phyloP scores from a whole-genome alignment of 2,329 filamentous ascomycete genomes.

The Zymoseptoria brevis region DNA sequence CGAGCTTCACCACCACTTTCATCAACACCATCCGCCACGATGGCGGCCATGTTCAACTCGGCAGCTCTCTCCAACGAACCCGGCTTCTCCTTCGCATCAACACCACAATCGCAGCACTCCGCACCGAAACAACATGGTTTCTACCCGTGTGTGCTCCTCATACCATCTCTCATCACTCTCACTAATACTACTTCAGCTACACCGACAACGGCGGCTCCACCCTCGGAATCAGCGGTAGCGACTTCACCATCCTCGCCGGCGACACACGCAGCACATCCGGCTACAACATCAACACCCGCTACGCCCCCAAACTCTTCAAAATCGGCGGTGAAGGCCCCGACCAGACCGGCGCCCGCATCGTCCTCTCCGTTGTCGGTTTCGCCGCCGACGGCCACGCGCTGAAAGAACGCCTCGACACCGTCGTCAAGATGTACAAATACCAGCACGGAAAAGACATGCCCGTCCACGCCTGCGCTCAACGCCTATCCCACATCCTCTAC shows the following conservation, averaged over 20 bases:
- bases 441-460: slow-evolving; percentile 95
- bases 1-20: neutral
- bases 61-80: slow-evolving; percentile 45
- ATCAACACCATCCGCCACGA: slow-evolving; percentile 27
- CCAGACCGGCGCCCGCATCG: slow-evolving; percentile 75
- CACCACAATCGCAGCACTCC: slow-evolving; percentile 34
- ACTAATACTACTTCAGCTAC: slow-evolving; percentile 52
- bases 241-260: slow-evolving; percentile 94
- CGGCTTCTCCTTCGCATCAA: slow-evolving; percentile 53
- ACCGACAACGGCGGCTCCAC: slow-evolving; percentile 97
- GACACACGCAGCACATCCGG: slow-evolving; percentile 93
- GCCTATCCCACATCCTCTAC: slow-evolving; percentile 91
- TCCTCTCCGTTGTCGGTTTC: slow-evolving; percentile 91
- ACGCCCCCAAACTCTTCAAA: slow-evolving; percentile 91
- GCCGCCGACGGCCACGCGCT: slow-evolving; percentile 89
- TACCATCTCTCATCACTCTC: neutral
- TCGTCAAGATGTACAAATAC: slow-evolving; percentile 99
- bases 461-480: slow-evolving; percentile 88
- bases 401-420: slow-evolving; percentile 84
- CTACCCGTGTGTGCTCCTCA: slow-evolving; percentile 64
- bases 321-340: slow-evolving; percentile 85
- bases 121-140: slow-evolving; percentile 66
- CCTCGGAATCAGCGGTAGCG: slow-evolving; percentile 83
- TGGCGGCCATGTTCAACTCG: slow-evolving; percentile 49
- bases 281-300: slow-evolving; percentile 98